Base-by-base conservation (phyloP, 2,329 filamentous ascomycete species). In the Cercospora sp. region DNA sequence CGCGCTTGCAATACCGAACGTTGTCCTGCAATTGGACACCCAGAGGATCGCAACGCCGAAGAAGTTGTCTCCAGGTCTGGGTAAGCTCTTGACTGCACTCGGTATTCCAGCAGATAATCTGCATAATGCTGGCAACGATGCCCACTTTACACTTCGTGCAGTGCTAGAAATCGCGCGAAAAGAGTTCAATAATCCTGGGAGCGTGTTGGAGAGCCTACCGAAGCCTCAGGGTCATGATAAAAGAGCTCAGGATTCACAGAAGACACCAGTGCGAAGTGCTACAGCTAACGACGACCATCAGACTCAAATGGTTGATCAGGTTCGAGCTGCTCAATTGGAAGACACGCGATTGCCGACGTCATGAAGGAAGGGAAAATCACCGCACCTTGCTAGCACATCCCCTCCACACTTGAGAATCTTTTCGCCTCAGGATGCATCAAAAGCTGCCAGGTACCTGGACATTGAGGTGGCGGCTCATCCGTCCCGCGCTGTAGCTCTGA, bases 41-140 rank as follows among this genome's bases (percentile, higher is more conserved):
- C 61, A 80, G 81, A 40, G 85, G 97, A 76, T 91, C 90, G 79
- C 66, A 87, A 88, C 68, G 85, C 87, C n/a, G 84, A 90, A 75
- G 84, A 84, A 42, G 82, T 48, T 53, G 33, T 84, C 10, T 83
- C 86, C 36, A 31, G 60, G 31, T 71, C 75, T 1, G 81, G 90
- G 5, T 76, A 83, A 5, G 85, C 84, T 5, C 84, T 97, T 8
- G 80, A 80, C 0, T 80, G 74, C 8, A 82, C 95, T 20, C 84
- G 97, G 28, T 74, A 79, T 12, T n/a, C 36, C 65, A 10, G 31
- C 64, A 9, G 31, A 61, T 33, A 64, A 65, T 57, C 42, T 70
- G 12, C 68, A 72, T 33, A 72, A 70, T 23, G 68, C 70, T 23
- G 68, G 71, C 1, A 72, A 72, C 30, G 71, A 72, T 58, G 67